Conservation (phyloP, 2,329 filamentous ascomycete species). For the Furcasterigmium sp. region DNA sequence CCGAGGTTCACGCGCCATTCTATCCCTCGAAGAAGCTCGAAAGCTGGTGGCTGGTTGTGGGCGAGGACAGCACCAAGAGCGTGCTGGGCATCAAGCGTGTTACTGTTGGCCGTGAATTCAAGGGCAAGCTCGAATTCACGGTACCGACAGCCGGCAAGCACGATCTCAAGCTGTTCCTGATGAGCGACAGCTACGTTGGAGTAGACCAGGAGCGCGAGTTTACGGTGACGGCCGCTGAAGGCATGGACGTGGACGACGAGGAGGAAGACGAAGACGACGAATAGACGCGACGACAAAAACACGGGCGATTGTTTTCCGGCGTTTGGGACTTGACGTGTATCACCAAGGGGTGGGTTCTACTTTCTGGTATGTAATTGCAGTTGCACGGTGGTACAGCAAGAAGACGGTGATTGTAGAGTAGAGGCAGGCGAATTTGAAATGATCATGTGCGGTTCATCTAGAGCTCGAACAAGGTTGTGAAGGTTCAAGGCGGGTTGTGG, state of each 20-base stretch:
- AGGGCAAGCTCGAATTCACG: conserved; percentile 80
- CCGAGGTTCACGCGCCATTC: conserved; percentile 89
- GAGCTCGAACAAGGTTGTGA: conserved; percentile 20
- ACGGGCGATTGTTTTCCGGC: background rate
- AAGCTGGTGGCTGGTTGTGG: conserved; percentile 98
- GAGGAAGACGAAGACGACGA: conserved; percentile 71
- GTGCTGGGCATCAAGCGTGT: conserved; percentile 92
- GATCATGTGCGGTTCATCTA: conserved; percentile 9
- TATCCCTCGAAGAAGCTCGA: conserved; percentile 90
- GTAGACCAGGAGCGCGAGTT: conserved; percentile 95
- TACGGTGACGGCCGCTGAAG: conserved; percentile 78
- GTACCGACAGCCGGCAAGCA: conserved; percentile 81
- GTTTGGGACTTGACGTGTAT: conserved; percentile 4
- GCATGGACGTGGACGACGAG: conserved; percentile 90
- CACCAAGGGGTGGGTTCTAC: conserved; percentile 8
- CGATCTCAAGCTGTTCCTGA: conserved; percentile 84
- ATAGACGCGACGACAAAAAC: conserved; percentile 5
- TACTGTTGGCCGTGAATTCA: conserved; percentile 73
- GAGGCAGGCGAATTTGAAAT: no score
- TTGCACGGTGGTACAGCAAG: background rate
- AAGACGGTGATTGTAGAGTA: conserved; percentile 1
- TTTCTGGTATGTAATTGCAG: conserved; percentile 3
- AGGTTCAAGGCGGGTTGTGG: conserved; percentile 22
- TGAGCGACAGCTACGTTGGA: conserved; percentile 95
- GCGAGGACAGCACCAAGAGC: conserved; percentile 82